These are phyloP conservation scores for Chamaecyparis obtusa DNA, from an alignment of 75 land plant genomes.

Conservation along the genomic window DNA sequence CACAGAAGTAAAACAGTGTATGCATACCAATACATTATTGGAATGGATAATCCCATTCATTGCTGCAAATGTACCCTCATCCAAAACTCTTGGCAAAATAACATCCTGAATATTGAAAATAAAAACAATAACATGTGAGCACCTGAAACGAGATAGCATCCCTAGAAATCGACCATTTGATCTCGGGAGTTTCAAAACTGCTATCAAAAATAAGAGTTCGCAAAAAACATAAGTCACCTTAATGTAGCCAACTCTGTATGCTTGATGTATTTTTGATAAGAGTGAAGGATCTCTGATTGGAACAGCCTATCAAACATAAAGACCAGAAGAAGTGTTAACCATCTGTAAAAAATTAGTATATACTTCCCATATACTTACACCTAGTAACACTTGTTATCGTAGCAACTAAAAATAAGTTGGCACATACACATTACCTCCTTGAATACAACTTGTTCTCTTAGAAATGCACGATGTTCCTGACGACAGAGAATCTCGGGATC, in stretches of 20 bases:
- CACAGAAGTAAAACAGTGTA: background rate
- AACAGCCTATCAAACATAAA: slow-evolving; percentile 53
- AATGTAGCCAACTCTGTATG: slow-evolving; percentile 89
- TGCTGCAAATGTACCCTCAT: slow-evolving; percentile 69
- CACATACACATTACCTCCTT: slow-evolving; percentile 66
- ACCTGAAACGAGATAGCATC: background rate
- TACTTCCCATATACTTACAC: background rate
- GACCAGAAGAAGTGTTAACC: slow-evolving; percentile 2
- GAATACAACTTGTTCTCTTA: slow-evolving; percentile 86
- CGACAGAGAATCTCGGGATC: slow-evolving; percentile 69
- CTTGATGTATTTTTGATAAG: slow-evolving; percentile 89
- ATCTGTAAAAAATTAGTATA: background rate
- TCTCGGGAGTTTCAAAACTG: background rate
- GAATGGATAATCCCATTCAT: slow-evolving; percentile 83
- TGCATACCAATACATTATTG: slow-evolving; percentile 49
- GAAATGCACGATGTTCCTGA: slow-evolving; percentile 73
- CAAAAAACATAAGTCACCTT: slow-evolving; percentile 44
- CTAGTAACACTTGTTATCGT: background rate
- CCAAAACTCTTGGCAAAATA: slow-evolving; percentile 80
- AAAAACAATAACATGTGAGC: background rate
- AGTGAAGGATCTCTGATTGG: slow-evolving; percentile 73
- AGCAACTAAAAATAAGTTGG: background rate
- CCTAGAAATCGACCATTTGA: no score
- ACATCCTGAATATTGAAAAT: slow-evolving; percentile 64
- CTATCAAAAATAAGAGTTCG: background rate